Percentiles rank a stretch among this genome's conserved stretches.
Evolutionary conservation across 176 grass and related monocot species (phyloP).

Genomic region (Coix lacrymajobi): DNA sequence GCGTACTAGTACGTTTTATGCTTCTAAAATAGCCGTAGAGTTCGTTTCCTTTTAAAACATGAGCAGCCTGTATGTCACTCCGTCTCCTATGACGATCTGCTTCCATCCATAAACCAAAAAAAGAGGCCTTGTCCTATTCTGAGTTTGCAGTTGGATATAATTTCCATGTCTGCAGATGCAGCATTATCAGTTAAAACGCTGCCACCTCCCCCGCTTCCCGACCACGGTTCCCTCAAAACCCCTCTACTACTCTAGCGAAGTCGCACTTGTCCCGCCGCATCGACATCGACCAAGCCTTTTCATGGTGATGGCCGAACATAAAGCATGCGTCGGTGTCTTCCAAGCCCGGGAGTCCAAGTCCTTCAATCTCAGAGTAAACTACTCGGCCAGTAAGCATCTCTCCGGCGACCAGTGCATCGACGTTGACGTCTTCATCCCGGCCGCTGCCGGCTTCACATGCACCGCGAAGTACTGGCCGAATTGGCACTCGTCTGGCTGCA

Average conservation of each 20-base stretch:
- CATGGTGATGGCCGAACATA: background rate
- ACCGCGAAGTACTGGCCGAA: background rate
- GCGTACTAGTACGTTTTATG: too few relatives aligned
- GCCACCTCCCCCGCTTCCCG: background rate
- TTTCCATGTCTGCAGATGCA: background rate
- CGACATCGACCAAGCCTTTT: too few relatives aligned
- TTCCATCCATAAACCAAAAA: background rate
- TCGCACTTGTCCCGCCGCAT: background rate
- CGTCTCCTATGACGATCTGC: background rate
- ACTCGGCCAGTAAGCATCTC: background rate
- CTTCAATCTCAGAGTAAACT: background rate
- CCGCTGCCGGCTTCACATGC: background rate
- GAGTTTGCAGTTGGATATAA: background rate
- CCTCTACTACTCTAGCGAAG: background rate
- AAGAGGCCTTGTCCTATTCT: background rate
- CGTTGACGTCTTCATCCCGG: background rate
- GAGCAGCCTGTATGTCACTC: background rate
- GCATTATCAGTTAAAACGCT: background rate
- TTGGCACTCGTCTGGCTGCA: rapidly evolving
- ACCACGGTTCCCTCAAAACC: too few relatives aligned
- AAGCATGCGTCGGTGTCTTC: background rate
- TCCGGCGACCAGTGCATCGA: background rate
- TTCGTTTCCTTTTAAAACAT: background rate
- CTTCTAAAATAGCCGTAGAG: background rate
- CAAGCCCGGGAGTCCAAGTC: background rate